A percentile compares a stretch with the other conserved stretches of the same genome.
Evolutionary conservation across 176 grass and related monocot species (phyloP).

Genomic region (Luzula sylvatica): DNA sequence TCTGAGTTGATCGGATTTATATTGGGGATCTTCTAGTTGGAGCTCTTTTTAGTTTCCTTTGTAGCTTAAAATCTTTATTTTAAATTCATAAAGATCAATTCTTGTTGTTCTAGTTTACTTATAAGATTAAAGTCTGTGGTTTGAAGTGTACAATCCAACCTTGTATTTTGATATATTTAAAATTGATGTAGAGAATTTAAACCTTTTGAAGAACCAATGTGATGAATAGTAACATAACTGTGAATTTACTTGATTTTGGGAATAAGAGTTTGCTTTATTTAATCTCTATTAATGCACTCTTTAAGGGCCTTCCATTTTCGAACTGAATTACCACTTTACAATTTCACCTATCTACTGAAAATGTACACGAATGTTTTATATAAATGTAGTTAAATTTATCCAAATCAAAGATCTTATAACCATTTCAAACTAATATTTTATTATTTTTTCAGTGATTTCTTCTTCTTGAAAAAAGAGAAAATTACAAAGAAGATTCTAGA

Average conservation of each 20-base stretch:
- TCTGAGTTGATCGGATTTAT: conserved; percentile 18
- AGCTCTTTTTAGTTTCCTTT: neutral
- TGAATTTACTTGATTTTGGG: neutral
- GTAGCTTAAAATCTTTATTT: conserved; percentile 5
- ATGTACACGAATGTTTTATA: no score
- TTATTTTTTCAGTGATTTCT: no score
- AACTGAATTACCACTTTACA: no score
- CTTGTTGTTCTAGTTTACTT: neutral
- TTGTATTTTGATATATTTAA: neutral
- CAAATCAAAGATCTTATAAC: no score
- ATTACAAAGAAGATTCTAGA: conserved; percentile 9
- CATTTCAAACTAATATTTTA: no score
- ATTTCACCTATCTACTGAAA: no score
- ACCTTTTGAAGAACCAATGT: neutral
- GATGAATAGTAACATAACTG: neutral
- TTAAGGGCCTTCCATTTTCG: no score
- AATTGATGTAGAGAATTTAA: conserved; percentile 7
- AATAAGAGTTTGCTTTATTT: neutral
- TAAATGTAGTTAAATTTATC: no score
- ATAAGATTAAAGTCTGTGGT: neutral
- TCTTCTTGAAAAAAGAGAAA: no score
- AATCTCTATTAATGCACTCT: no score
- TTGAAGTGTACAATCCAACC: neutral
- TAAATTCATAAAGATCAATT: conserved; percentile 2
- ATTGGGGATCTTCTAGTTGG: conserved; percentile 11